These are phyloP conservation scores for Pilaira anomala DNA, from an alignment of 192 early-diverging fungal species.

Conservation along the genomic window DNA sequence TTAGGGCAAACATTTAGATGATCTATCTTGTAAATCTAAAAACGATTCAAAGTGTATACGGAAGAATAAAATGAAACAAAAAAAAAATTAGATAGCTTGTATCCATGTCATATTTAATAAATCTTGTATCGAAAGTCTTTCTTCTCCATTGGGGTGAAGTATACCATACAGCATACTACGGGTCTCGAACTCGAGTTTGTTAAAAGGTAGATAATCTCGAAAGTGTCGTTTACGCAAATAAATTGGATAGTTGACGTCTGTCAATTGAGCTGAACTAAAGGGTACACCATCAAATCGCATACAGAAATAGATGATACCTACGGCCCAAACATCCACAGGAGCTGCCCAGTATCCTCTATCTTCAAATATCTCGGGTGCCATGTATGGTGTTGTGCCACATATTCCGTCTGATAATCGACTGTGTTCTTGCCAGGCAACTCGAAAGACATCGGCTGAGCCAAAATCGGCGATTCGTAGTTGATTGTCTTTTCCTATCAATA, in stretches of 20 bases:
- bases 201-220: not conserved
- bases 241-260: too few species aligned
- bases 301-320: slow-evolving; percentile 87
- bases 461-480: slow-evolving; percentile 96
- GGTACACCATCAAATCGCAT: slow-evolving; percentile 70
- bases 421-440: slow-evolving; percentile 47
- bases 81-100: too few species aligned
- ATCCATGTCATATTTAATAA: slow-evolving; percentile 10
- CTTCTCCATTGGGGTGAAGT: not conserved
- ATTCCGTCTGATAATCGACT: slow-evolving; percentile 78
- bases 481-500: slow-evolving; percentile 74
- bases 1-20: too few species aligned
- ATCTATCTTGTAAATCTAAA: too few species aligned
- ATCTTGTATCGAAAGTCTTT: not conserved
- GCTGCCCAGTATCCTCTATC: slow-evolving; percentile 83
- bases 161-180: slow-evolving; percentile 2
- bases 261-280: slow-evolving; percentile 58
- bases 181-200: not conserved
- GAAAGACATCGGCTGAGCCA: slow-evolving; percentile 93
- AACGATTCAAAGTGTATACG: too few species aligned
- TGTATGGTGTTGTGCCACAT: slow-evolving; percentile 92
- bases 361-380: slow-evolving; percentile 85
- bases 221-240: too few species aligned
- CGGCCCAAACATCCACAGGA: slow-evolving; percentile 88
- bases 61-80: too few species aligned